Evolutionary conservation across 495 filamentous ascomycete species (phyloP).

Genomic region (Zalerion maritima): DNA sequence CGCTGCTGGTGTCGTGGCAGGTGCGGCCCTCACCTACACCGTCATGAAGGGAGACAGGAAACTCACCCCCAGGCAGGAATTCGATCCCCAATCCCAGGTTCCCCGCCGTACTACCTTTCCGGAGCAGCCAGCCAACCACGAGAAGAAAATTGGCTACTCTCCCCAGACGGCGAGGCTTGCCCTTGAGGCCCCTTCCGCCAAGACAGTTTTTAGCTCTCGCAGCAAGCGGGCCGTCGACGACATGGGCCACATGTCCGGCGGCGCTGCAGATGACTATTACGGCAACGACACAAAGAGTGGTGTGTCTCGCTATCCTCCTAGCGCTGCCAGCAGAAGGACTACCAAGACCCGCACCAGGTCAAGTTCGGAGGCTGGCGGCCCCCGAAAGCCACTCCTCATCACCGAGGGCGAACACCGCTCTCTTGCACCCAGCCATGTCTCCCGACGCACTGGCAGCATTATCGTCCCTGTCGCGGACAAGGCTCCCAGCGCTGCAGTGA

Average conservation of each 20-base stretch:
- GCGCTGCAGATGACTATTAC: slow-evolving; percentile 29
- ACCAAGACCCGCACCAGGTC: slow-evolving; percentile 16
- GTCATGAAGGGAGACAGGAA: slow-evolving; percentile 44
- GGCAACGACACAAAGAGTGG: slow-evolving; percentile 26
- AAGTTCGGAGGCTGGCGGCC: slow-evolving; percentile 18
- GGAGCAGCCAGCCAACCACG: slow-evolving; percentile 17
- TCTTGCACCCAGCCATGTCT: slow-evolving; percentile 7
- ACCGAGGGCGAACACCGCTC: slow-evolving; percentile 10
- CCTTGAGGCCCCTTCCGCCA: slow-evolving; percentile 11
- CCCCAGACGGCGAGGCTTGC: slow-evolving; percentile 16
- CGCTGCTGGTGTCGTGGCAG: slow-evolving; percentile 61
- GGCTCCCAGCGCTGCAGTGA: not conserved
- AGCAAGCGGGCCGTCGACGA: slow-evolving; percentile 13
- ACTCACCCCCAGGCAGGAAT: slow-evolving; percentile 24
- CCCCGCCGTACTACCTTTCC: slow-evolving; percentile 23
- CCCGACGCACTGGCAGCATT: slow-evolving; percentile 16
- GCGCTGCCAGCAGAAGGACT: slow-evolving; percentile 4
- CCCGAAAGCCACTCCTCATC: slow-evolving; percentile 19
- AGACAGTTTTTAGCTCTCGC: slow-evolving; percentile 21
- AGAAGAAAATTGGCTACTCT: slow-evolving; percentile 17
- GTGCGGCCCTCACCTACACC: slow-evolving; percentile 60
- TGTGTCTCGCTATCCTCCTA: slow-evolving; percentile 13
- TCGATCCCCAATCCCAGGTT: slow-evolving; percentile 17
- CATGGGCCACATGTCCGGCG: no score
- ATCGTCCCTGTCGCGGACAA: slow-evolving; percentile 12